phyloP scores from a whole-genome alignment of 768 basidiomycete species.

The Russula compacta region DNA sequence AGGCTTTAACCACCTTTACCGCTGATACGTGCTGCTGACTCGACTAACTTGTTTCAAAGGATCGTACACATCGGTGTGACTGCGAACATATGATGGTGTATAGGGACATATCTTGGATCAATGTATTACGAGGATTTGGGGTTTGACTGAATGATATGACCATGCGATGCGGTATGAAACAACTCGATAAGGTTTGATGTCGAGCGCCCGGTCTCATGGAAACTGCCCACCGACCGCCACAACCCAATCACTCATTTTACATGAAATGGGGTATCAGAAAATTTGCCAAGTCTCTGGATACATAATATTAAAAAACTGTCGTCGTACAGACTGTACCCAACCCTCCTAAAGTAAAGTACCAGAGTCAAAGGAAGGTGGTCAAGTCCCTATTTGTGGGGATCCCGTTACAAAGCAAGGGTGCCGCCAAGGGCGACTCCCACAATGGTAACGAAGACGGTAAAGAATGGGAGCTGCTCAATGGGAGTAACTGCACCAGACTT shows the following conservation, averaged over 20 bases:
- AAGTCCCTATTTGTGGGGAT: background rate
- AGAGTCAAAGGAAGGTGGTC: background rate
- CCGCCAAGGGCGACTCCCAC: conserved; percentile 4
- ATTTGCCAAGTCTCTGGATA: background rate
- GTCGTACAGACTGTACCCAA: background rate
- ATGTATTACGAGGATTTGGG: no score
- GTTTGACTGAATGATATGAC: no score
- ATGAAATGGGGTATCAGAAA: background rate
- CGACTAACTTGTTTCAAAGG: background rate
- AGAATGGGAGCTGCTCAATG: background rate
- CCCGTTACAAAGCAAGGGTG: background rate
- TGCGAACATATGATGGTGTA: conserved; percentile 2
- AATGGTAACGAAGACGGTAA: background rate
- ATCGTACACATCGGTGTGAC: conserved; percentile 15
- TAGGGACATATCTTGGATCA: background rate
- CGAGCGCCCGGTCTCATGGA: no score
- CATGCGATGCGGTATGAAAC: no score
- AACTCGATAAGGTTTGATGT: no score
- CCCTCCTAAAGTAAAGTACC: background rate
- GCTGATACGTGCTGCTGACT: background rate
- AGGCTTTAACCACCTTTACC: background rate
- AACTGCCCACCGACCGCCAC: no score
- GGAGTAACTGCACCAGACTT: background rate
- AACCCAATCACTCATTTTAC: no score
- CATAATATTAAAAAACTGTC: background rate